phyloP scores from a whole-genome alignment of 2,329 filamentous ascomycete species.

The Metarhizium sp. region DNA sequence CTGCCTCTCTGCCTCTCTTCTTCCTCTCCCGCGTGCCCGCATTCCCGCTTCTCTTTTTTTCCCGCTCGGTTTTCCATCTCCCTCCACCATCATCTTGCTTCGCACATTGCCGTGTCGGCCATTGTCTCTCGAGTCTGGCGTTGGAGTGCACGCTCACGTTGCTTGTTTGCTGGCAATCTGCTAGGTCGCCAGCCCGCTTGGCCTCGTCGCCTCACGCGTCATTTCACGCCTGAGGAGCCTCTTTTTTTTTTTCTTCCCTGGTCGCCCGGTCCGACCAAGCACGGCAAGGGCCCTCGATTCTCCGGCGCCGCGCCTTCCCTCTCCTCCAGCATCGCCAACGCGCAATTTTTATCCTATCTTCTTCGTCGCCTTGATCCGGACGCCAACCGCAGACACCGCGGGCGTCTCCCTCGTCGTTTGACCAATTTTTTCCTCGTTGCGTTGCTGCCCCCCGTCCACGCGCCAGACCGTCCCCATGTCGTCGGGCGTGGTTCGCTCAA shows the following conservation, averaged over 20 bases:
- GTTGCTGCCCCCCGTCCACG: neutral
- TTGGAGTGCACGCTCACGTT: neutral
- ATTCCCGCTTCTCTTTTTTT: neutral
- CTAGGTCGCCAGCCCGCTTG: constrained; percentile 1
- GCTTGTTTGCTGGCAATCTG: neutral
- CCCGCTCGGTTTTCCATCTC: neutral
- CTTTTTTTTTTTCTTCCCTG: neutral
- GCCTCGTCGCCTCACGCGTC: constrained; percentile 1
- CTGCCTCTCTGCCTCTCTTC: neutral
- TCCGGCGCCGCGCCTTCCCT: constrained; percentile 4
- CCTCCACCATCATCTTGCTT: neutral
- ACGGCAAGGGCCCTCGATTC: constrained; percentile 2
- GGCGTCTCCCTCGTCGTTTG: neutral
- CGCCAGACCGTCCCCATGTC: constrained; percentile 26
- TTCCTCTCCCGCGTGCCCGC: constrained; percentile 5
- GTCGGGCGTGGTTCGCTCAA: constrained; percentile 42
- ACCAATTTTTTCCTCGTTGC: neutral
- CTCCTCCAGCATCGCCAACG: constrained; percentile 3
- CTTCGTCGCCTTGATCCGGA: neutral
- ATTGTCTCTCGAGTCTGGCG: neutral
- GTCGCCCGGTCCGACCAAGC: constrained; percentile 1
- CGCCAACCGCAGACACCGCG: constrained; percentile 2
- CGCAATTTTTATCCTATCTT: constrained; percentile 1
- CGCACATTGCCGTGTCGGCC: neutral
- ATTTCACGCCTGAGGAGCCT: constrained; percentile 2